These are phyloP conservation scores for Sporothrix inflata DNA, from an alignment of 2,329 filamentous ascomycete genomes.

Conservation along the genomic window DNA sequence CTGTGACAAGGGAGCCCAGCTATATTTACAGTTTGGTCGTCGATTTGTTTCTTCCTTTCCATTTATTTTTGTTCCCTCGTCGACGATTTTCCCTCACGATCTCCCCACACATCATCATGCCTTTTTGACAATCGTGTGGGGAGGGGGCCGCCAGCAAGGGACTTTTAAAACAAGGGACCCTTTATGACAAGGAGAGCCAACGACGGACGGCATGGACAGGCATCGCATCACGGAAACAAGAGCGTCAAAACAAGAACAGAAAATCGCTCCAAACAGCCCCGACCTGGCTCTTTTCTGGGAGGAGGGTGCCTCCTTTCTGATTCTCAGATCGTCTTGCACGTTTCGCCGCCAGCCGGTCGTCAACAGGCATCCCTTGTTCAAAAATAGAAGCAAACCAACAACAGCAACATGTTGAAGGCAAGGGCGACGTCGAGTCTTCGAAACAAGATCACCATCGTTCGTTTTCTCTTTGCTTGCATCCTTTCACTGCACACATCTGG, in stretches of 20 bases:
- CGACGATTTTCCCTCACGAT: background rate
- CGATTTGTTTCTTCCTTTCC: background rate
- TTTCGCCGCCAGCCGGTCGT: background rate
- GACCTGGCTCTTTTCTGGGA: background rate
- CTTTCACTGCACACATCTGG: background rate
- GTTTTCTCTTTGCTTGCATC: background rate
- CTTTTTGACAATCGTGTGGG: background rate
- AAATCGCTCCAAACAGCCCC: background rate
- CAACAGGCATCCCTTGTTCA: conserved; percentile 4
- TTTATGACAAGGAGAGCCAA: too few species aligned
- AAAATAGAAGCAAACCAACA: background rate
- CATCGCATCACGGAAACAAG: background rate
- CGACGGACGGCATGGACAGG: background rate
- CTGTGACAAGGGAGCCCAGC: background rate
- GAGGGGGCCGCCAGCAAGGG: background rate
- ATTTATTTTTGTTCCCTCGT: background rate
- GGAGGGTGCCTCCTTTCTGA: too few species aligned
- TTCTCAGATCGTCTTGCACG: conserved; percentile 7
- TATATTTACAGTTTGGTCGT: background rate
- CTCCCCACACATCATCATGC: background rate
- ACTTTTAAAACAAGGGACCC: background rate
- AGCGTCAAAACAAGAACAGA: background rate
- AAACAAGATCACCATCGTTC: conserved; percentile 1
- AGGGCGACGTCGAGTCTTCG: background rate
- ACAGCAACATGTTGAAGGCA: background rate